Conservation (phyloP, 108 stramenopile genomes). For the Ochromonas danica region DNA sequence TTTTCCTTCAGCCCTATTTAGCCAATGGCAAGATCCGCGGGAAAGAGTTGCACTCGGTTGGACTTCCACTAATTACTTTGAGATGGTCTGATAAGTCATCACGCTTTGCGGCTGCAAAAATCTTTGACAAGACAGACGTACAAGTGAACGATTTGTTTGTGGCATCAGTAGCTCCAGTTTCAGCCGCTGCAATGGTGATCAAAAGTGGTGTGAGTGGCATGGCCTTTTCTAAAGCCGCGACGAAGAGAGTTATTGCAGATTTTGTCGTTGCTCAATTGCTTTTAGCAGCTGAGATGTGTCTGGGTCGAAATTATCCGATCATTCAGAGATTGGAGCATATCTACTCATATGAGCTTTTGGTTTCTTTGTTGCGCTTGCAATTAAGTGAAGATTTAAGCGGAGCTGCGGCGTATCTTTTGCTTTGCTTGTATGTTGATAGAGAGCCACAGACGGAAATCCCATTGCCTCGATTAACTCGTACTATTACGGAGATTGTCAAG, state of each 20-base stretch:
- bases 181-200: too few species aligned
- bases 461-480: constrained; percentile 39
- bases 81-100: background rate
- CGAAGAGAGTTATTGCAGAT: constrained; percentile 13
- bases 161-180: too few species aligned
- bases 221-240: background rate
- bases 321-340: constrained; percentile 34
- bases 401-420: constrained; percentile 30
- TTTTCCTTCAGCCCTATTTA: background rate
- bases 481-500: background rate
- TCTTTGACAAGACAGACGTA: background rate
- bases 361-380: background rate
- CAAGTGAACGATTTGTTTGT: background rate
- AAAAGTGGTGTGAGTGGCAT: background rate
- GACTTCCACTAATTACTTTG: background rate
- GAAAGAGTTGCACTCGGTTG: background rate
- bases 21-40: background rate
- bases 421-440: constrained; percentile 39
- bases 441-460: constrained; percentile 31
- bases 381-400: constrained; percentile 34
- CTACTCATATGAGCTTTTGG: constrained; percentile 29
- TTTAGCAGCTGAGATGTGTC: constrained; percentile 43
- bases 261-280: constrained; percentile 42
- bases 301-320: constrained; percentile 45
- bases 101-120: background rate